Conservation (phyloP, 2,329 filamentous ascomycete species). For the Diaporthe citri region DNA sequence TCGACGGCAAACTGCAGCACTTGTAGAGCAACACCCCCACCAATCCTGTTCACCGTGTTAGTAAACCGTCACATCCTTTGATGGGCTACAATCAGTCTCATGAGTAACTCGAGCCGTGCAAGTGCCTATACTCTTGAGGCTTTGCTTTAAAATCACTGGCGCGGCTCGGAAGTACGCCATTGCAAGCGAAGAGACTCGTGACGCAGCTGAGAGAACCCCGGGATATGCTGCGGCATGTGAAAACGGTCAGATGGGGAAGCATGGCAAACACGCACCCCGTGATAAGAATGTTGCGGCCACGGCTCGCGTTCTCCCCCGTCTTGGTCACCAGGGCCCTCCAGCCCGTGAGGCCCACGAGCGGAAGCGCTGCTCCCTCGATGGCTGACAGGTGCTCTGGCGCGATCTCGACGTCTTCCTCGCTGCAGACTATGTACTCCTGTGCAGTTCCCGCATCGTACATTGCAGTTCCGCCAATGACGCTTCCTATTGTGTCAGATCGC, state of each 20-base stretch:
- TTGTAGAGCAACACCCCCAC: conserved; percentile 89
- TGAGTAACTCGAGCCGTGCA: neutral
- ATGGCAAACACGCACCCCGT: conserved; percentile 68
- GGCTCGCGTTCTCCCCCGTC: conserved; percentile 68
- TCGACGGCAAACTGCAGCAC: conserved; percentile 84
- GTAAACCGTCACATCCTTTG: neutral
- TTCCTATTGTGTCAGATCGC: conserved; percentile 38
- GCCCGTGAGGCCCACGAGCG: conserved; percentile 86
- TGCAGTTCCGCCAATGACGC: conserved; percentile 78
- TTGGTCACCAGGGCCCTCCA: conserved; percentile 91
- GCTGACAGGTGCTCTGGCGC: conserved; percentile 79
- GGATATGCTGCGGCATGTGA: neutral
- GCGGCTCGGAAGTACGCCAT: neutral
- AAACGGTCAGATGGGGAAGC: neutral
- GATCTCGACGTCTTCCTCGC: conserved; percentile 79
- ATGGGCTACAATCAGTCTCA: no score
- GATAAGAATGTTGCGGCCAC: conserved; percentile 81
- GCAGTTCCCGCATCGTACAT: conserved; percentile 76
- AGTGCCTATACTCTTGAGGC: neutral
- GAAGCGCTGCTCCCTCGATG: conserved; percentile 85
- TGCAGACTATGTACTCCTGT: conserved; percentile 78
- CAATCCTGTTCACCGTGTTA: conserved; percentile 64
- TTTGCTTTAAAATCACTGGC: neutral
- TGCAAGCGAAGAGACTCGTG: neutral
- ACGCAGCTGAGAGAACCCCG: neutral